Percentiles rank a stretch among this genome's conserved stretches.
These are phyloP conservation scores for Metschnikowia picachoensis DNA, from an alignment of 805 yeast genomes.

Conservation along the genomic window DNA sequence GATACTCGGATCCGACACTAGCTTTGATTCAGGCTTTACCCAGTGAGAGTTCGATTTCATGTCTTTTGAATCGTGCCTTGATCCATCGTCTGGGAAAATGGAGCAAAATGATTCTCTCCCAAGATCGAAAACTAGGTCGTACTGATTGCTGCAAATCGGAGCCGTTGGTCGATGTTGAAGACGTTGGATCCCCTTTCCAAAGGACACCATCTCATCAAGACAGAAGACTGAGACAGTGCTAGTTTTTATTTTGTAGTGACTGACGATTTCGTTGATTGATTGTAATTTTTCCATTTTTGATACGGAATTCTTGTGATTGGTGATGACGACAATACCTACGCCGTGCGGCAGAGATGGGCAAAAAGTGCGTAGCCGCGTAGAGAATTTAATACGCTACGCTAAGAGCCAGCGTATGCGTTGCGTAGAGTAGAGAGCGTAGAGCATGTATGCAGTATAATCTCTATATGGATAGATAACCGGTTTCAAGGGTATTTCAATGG, in stretches of 20 bases:
- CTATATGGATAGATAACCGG: too few species aligned
- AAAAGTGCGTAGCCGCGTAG: too few species aligned
- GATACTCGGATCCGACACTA: conserved; percentile 15
- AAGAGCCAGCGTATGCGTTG: too few species aligned
- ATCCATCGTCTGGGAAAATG: conserved; percentile 11
- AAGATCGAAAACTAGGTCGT: conserved; percentile 11
- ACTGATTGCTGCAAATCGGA: not conserved
- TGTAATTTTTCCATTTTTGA: conserved; percentile 22
- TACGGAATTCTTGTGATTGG: too few species aligned
- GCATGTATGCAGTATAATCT: too few species aligned
- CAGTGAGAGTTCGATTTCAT: too few species aligned
- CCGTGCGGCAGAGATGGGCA: too few species aligned
- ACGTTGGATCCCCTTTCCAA: conserved; percentile 3
- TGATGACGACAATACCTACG: too few species aligned
- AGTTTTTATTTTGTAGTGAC: conserved; percentile 18
- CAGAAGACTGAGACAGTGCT: conserved; percentile 16
- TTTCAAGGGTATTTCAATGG: too few species aligned
- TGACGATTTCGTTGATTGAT: conserved; percentile 17
- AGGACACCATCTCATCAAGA: conserved; percentile 8
- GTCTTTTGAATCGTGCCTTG: too few species aligned
- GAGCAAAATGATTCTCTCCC: conserved; percentile 16
- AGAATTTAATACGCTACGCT: too few species aligned
- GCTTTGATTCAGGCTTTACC: conserved; percentile 2
- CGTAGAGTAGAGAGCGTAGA: too few species aligned
- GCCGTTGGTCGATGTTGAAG: conserved; percentile 4